Evolutionary conservation across 2,329 filamentous ascomycete species (phyloP).

Genomic region (Sclerotinia borealis): DNA sequence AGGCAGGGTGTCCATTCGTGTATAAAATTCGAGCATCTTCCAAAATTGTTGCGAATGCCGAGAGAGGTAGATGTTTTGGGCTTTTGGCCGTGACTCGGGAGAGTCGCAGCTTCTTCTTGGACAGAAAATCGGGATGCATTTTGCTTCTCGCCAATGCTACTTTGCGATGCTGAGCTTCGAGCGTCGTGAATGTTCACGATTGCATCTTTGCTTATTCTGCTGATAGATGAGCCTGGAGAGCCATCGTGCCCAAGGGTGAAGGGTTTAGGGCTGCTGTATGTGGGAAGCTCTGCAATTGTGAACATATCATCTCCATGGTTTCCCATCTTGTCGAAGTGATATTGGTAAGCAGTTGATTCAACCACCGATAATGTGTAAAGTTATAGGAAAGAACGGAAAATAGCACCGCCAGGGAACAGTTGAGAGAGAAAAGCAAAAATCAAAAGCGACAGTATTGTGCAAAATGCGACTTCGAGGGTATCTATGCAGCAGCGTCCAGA

Average conservation of each 20-base stretch:
- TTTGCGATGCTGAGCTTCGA: background rate
- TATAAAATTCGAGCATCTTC: slow-evolving; percentile 3
- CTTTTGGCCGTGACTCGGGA: background rate
- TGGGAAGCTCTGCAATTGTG: background rate
- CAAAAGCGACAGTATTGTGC: background rate
- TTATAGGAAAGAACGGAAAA: background rate
- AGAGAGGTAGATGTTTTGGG: background rate
- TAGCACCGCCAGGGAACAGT: background rate
- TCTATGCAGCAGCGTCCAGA: background rate
- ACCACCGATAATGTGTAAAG: background rate
- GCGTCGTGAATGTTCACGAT: background rate
- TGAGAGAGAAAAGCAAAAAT: background rate
- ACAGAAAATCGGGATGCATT: background rate
- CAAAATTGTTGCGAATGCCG: background rate
- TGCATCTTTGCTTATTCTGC: background rate
- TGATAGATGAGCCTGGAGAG: background rate
- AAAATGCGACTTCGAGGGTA: background rate
- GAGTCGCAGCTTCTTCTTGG: background rate
- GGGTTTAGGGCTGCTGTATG: background rate
- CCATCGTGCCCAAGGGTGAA: background rate
- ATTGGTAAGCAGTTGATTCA: background rate
- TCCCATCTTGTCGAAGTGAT: background rate
- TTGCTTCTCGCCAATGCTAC: background rate
- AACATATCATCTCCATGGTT: background rate
- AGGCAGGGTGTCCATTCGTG: slow-evolving; percentile 38